phyloP scores from a whole-genome alignment of 768 basidiomycete genomes.

The Trichaptum fuscoviolaceum region DNA sequence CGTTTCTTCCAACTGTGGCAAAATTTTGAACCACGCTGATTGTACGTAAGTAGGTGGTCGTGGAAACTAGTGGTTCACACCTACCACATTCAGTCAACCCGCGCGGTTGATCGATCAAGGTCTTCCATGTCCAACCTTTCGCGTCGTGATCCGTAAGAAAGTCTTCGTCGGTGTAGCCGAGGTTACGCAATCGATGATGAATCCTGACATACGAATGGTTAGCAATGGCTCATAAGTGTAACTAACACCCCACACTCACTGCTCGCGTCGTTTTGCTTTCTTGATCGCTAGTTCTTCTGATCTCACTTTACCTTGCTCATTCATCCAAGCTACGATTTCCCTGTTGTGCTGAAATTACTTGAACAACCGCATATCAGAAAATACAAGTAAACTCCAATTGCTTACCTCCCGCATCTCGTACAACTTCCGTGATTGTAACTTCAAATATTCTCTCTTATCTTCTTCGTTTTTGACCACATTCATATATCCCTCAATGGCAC shows the following conservation, averaged over 20 bases:
- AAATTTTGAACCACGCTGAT: not conserved
- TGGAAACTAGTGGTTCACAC: not conserved
- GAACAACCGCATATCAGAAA: no score
- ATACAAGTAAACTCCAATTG: no score
- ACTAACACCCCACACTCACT: not conserved
- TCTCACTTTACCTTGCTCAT: no score
- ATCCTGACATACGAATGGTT: not conserved
- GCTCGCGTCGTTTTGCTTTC: not conserved
- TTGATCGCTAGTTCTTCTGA: no score
- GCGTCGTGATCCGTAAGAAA: not conserved
- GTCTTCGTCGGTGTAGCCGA: not conserved
- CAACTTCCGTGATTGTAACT: no score
- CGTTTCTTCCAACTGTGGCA: not conserved
- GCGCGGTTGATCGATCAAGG: not conserved
- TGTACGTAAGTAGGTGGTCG: not conserved
- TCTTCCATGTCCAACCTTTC: not conserved
- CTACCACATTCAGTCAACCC: not conserved
- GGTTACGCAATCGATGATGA: not conserved
- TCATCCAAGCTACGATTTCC: no score
- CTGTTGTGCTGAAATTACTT: no score
- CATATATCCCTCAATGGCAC: no score
- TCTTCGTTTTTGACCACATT: no score
- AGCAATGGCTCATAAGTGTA: not conserved
- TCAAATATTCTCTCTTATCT: no score
- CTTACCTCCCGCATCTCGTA: no score